Evolutionary conservation across 1,284 basidiomycete species (phyloP), one percentile per base, ranked within the genome.

Genomic region (Fomitopsis pinicola): DNA sequence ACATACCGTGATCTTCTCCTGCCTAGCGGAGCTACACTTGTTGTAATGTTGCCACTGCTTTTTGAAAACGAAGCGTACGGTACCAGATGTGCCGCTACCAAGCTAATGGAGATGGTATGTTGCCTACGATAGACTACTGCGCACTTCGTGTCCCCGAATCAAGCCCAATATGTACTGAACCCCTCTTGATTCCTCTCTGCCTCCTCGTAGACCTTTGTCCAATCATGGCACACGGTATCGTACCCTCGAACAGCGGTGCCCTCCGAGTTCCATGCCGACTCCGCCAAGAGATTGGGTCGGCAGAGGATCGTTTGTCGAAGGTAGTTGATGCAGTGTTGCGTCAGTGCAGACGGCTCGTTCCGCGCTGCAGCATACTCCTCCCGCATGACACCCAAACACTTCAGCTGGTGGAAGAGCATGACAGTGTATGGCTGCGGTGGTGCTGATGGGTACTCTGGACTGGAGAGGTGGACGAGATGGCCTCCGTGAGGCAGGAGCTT

Each of bases 311-410:
- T 57, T 61, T 68, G 65, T 26, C 67, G 56, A 28, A 69, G 42
- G 57, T 69, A 68, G 60, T 67, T 67, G 59, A 69, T 33, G 64
- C 68, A 69, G 42, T 67, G 68, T n/a, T 58, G 57, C n/a, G 62
- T 54, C n/a, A 55, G 57, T 30, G 64, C 53, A 3, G 46, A 59
- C 45, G 53, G 62, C 62, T 33, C 57, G 62, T 36, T 19, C 36
- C 30, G 36, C 35, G 3, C 59, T 61, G 6, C 58, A 52, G 10
- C 42, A 45, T 64, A 52, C 55, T 67, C 63, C 22, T 61, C 58
- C 42, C 67, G 67, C 3, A 68, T 28, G 59, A 63, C 53, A 62
- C 67, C 61, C 54, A 68, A 62, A 59, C 67, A 68, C 36, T 63
- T 63, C 15, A 67, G 63, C 45, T 68, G 64, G 60, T 68, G 67